Base-by-base conservation (phyloP, 2,329 filamentous ascomycete genomes). In the Curvularia lunata region DNA sequence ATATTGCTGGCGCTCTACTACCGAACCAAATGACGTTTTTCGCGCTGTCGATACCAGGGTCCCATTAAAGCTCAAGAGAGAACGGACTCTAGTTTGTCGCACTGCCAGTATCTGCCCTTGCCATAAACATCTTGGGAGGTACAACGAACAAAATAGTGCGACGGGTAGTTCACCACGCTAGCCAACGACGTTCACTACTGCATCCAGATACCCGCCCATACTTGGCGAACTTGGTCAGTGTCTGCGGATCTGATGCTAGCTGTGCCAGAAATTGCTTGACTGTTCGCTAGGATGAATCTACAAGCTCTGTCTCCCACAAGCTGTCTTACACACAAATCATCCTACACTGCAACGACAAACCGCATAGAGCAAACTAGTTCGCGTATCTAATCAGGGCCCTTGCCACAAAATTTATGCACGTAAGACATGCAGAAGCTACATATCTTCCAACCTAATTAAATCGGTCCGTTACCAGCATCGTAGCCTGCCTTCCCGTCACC, bases 1-100 rank as follows among this genome's bases (percentile, higher is more conserved):
- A 65, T 34, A 65, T 62, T 65, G 50, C 51, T 48, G 28, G 56
- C 49, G 51, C 48, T 43, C 28, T 48, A 53, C 45, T 45, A 48
- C 21, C 27, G 42, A 52, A 28, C 46, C 25, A 48, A 27, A 43
- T 54, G 37, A 53, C 49, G 50, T 48, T 43, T 9, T 37, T 19
- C 40, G 16, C 47, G 10, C 28, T 25, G 19, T 34, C 16, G 19
- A 28, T 13, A 2, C 23, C 21, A 6, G 16, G 40, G 28, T 27
- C 5, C 18, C 5, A 30, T n/a, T 13, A 8, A 34, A 34, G n/a
- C 18, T 34, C 18, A 19, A 47, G 23, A 7, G 12, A 23, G 30
- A 25, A 38, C 13, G 7, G 8, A 6, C 12, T 25, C 10, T 38
- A 27, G 46, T 38, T 27, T 4, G 32, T 48, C 32, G 23, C 34